Evolutionary conservation across 768 basidiomycete genomes (phyloP).

Genomic region (Suillus decipiens): DNA sequence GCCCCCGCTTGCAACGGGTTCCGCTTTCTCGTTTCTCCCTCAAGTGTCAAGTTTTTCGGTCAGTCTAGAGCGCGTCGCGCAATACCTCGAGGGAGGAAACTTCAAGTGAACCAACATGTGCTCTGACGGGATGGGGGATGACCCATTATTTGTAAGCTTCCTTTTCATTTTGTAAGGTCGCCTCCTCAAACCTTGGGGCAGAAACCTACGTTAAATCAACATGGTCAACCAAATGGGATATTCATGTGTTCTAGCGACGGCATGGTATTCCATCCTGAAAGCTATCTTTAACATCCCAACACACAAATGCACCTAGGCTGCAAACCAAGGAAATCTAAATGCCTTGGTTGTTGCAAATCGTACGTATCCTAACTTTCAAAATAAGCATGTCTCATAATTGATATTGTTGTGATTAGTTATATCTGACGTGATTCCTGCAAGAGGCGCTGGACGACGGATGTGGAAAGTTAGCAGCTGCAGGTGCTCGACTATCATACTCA

Average conservation of each 20-base stretch:
- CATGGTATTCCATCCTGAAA: background rate
- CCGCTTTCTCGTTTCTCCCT: background rate
- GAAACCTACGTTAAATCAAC: background rate
- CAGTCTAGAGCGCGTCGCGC: background rate
- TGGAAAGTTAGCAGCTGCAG: background rate
- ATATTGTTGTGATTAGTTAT: background rate
- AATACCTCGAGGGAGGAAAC: background rate
- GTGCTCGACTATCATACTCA: background rate
- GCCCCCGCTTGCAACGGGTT: background rate
- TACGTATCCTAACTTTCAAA: no score
- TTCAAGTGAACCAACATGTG: background rate
- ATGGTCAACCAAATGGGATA: no score
- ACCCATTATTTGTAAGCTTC: background rate
- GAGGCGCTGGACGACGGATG: background rate
- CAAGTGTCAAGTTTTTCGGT: background rate
- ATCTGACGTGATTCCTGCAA: background rate
- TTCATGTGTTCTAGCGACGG: background rate
- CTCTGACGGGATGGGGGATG: background rate
- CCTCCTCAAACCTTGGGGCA: background rate
- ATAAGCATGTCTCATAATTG: no score
- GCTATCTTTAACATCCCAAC: no score
- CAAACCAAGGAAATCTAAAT: no score
- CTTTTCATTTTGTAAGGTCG: background rate
- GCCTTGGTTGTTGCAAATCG: no score
- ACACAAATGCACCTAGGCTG: no score